These are phyloP conservation scores for Inga leiocalycina DNA, from an alignment of 306 rosid genomes.

Conservation along the genomic window DNA sequence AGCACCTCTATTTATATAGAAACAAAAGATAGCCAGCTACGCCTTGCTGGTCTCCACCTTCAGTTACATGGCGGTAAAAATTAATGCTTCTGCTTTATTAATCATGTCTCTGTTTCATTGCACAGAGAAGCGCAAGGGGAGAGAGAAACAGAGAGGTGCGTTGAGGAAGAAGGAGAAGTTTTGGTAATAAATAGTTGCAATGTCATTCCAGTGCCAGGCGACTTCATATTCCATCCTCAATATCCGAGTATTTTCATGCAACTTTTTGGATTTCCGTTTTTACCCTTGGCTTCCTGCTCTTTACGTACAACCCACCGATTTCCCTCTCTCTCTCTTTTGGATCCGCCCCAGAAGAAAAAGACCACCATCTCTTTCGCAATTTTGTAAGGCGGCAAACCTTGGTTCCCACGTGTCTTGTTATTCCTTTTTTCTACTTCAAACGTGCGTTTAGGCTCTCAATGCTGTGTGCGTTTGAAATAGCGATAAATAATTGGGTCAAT, in stretches of 20 bases:
- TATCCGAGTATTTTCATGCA: constrained; percentile 65
- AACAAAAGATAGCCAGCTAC: not conserved
- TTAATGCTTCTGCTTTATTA: constrained; percentile 26
- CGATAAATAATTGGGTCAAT: too few species aligned
- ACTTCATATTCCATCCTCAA: constrained; percentile 44
- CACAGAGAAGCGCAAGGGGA: not conserved
- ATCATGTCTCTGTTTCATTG: not conserved
- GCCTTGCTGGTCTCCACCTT: constrained; percentile 8
- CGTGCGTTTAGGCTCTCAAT: constrained; percentile 19
- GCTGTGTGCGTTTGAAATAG: too few species aligned
- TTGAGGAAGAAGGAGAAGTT: constrained; percentile 7
- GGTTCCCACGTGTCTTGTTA: constrained; percentile 27
- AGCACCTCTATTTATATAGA: not conserved
- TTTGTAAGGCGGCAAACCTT: not conserved
- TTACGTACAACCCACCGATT: constrained; percentile 25
- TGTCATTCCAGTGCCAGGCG: constrained; percentile 54
- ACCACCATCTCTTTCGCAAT: not conserved
- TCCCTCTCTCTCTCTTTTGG: not conserved
- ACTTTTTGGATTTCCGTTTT: constrained; percentile 47
- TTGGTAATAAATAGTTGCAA: constrained; percentile 62
- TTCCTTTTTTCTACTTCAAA: not conserved
- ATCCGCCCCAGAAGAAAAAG: not conserved
- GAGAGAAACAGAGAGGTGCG: constrained; percentile 26
- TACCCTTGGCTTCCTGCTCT: constrained; percentile 36
- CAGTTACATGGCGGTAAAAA: constrained; percentile 13